These are phyloP conservation scores for Blastomyces emzantsi DNA, from an alignment of 2,329 filamentous ascomycete species.

Conservation along the genomic window DNA sequence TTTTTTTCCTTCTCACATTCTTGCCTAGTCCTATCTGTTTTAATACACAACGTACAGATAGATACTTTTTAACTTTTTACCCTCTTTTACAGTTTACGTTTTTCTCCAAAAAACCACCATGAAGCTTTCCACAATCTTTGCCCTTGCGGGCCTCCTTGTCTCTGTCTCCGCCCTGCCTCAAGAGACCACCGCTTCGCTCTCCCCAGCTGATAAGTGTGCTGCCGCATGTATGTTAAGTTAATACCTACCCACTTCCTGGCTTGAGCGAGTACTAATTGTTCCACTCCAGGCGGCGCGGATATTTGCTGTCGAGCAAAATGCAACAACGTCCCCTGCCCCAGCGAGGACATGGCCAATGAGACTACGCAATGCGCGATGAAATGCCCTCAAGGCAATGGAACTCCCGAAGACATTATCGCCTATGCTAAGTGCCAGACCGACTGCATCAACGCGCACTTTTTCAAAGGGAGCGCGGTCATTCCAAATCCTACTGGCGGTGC, in stretches of 20 bases:
- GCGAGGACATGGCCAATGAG: constrained; percentile 41
- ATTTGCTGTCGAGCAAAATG: constrained; percentile 46
- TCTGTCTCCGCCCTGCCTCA: constrained; percentile 37
- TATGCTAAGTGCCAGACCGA: constrained; percentile 42
- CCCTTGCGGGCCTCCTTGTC: constrained; percentile 39
- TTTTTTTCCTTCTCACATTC: not conserved
- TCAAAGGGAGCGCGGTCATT: constrained; percentile 25
- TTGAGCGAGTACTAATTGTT: not conserved
- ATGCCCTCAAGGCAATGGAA: constrained; percentile 47
- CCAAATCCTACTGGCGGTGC: constrained; percentile 13
- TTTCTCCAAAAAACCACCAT: constrained; percentile 17
- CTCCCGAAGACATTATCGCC: constrained; percentile 36
- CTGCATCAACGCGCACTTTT: constrained; percentile 44
- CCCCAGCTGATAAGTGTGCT: constrained; percentile 29
- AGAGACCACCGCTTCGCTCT: constrained; percentile 24
- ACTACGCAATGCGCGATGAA: constrained; percentile 45
- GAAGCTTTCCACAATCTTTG: constrained; percentile 36
- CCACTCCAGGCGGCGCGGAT: constrained; percentile 33
- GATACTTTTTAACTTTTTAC: not conserved
- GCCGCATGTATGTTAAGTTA: constrained; percentile 27
- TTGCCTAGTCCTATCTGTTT: not conserved
- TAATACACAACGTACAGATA: constrained; percentile 5
- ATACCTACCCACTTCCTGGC: too few species aligned
- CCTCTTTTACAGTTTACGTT: constrained; percentile 1
- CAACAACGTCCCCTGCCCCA: constrained; percentile 45